Evolutionary conservation across 371 early-diverging fungal species (phyloP), one percentile per base, ranked within the genome.

Genomic region (Coemansia sp.): DNA sequence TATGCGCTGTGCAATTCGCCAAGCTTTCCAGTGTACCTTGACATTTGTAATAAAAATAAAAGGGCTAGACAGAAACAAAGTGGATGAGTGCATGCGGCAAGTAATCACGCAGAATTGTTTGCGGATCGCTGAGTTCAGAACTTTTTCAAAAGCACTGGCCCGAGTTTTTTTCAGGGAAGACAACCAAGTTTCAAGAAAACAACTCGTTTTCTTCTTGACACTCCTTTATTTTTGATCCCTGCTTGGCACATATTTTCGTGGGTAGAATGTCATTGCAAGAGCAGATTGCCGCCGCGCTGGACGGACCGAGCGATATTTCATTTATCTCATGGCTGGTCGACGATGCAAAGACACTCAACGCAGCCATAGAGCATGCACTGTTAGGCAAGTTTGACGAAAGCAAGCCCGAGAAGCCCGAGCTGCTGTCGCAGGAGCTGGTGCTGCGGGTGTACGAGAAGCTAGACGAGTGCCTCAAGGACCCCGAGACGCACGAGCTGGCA

Each of bases 391-490:
- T 40, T 26, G 63, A 63, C 42, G 53, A 29, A 3, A 26, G 13
- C 48, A 47, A 52, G 24, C 14, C 53, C 5, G 34, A n/a, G 55
- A 18, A 7, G 29, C 29, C 63, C 10, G 63, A 26, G 29, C 54
- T 53, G 24, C 63, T 40, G 29, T 10, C 63, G 39, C 61, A 48
- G 22, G 71, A 74, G 59, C 31, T 55, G 22, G 74, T 53, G 1
- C 48, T 74, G 37, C 50, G n/a, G 6, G 27, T 74, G 10, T 74
- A 66, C 26, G 74, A 71, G 45, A 74, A 71, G 64, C 63, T 74
- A 10, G 53, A 54, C 37, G 61, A 48, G 39, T 63, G 74, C 65
- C 71, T 74, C 27, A 27, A 26, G 16, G 71, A 74, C 55, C 11
- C 67, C 1, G 67, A 53, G 22, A 42, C 67, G 11, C 63, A 71